These are phyloP conservation scores for Arxiozyma slooffiae DNA, from an alignment of 1,139 yeast species.

Conservation along the genomic window DNA sequence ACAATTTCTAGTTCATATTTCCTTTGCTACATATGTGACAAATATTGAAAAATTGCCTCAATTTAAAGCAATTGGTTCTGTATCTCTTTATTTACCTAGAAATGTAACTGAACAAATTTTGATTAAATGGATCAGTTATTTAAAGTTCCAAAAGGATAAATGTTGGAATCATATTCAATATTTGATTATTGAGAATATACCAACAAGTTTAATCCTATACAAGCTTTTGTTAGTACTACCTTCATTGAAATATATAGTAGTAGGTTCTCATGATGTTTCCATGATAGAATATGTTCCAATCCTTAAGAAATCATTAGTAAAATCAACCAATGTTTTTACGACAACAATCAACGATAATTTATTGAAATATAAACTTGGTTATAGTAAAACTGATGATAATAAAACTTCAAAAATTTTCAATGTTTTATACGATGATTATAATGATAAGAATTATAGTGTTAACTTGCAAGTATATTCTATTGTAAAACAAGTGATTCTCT, in stretches of 20 bases:
- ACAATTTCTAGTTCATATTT: not conserved
- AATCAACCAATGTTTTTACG: not conserved
- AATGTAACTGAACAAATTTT: constrained; percentile 2
- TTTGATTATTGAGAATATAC: constrained; percentile 9
- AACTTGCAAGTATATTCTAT: not conserved
- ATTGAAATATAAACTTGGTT: too few species aligned
- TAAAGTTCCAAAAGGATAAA: constrained; percentile 3
- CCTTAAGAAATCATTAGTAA: not conserved
- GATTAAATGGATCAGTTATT: constrained; percentile 9
- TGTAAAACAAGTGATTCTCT: not conserved
- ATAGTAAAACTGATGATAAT: too few species aligned
- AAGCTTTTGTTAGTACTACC: constrained; percentile 8
- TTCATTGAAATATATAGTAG: constrained; percentile 5
- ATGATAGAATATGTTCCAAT: not conserved
- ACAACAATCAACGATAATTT: not conserved
- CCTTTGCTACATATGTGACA: not conserved
- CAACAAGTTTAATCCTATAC: constrained; percentile 9
- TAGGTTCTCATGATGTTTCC: not conserved
- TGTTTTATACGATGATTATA: not conserved
- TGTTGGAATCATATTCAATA: constrained; percentile 8
- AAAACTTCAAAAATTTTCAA: too few species aligned
- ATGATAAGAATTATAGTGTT: too few species aligned
- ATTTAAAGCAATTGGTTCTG: not conserved
- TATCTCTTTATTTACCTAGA: not conserved
- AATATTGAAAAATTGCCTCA: not conserved